phyloP scores from a whole-genome alignment of 1,284 basidiomycete species.

The Tylopilus sp. region DNA sequence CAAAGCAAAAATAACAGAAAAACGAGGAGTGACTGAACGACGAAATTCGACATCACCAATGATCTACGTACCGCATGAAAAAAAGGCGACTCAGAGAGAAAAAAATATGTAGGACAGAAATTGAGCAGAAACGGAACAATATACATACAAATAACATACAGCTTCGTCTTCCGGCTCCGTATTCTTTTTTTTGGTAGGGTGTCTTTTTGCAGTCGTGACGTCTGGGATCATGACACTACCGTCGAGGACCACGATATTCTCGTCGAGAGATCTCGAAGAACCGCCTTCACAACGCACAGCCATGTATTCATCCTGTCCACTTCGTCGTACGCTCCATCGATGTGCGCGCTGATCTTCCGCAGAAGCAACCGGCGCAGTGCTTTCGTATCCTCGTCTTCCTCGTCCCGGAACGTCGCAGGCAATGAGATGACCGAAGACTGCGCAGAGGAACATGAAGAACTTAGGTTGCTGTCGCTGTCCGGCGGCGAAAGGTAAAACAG shows the following conservation, averaged over 20 bases:
- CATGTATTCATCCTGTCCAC: slow-evolving; percentile 56
- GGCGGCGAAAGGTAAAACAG: slow-evolving; percentile 40
- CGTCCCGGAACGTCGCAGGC: slow-evolving; percentile 37
- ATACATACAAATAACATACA: slow-evolving; percentile 38
- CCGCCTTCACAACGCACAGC: slow-evolving; percentile 60
- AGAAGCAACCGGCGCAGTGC: slow-evolving; percentile 55
- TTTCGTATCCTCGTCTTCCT: slow-evolving; percentile 56
- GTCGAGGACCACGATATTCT: slow-evolving; percentile 40
- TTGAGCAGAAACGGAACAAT: slow-evolving; percentile 3
- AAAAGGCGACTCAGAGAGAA: neutral
- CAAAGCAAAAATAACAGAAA: slow-evolving; percentile 3
- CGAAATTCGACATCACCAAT: slow-evolving; percentile 6
- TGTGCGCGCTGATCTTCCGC: slow-evolving; percentile 57
- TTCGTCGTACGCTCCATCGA: slow-evolving; percentile 59
- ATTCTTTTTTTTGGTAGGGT: neutral
- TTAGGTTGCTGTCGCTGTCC: slow-evolving; percentile 16
- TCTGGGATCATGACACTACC: slow-evolving; percentile 13
- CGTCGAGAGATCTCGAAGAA: slow-evolving; percentile 53
- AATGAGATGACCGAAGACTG: slow-evolving; percentile 38
- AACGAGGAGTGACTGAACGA: neutral
- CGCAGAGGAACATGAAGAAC: slow-evolving; percentile 42
- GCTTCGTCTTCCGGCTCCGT: slow-evolving; percentile 1
- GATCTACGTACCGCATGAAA: slow-evolving; percentile 1
- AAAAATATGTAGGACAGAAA: neutral
- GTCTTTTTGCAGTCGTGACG: neutral